Conservation (phyloP, 108 stramenopile genomes). For the Chaetoceros muelleri region DNA sequence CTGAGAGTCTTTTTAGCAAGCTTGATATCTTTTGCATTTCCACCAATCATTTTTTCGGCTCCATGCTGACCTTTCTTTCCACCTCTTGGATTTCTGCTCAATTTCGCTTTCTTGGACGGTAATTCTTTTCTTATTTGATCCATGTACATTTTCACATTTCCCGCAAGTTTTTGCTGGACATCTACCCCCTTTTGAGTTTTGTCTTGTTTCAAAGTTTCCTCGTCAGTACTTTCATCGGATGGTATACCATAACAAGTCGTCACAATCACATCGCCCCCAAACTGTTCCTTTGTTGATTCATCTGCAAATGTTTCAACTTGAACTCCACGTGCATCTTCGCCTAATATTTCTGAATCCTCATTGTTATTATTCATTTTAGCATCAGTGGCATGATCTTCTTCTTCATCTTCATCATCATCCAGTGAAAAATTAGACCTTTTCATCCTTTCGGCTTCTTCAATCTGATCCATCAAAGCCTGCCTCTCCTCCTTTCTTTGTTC, state of each 20-base stretch:
- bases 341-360: constrained; percentile 4
- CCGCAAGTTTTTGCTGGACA: constrained; percentile 49
- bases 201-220: constrained; percentile 9
- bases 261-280: constrained; percentile 70
- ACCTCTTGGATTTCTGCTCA: constrained; percentile 1
- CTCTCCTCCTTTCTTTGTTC: constrained; percentile 44
- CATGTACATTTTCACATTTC: constrained; percentile 59
- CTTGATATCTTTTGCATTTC: constrained; percentile 48
- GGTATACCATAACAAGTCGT: constrained; percentile 55
- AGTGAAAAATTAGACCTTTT: constrained; percentile 19
- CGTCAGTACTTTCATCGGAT: constrained; percentile 34
- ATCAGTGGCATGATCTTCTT: constrained; percentile 11
- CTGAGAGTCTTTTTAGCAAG: constrained; percentile 54
- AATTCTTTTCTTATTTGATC: constrained; percentile 52
- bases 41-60: constrained; percentile 73
- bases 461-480: constrained; percentile 40
- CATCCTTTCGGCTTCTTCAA: constrained; percentile 60
- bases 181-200: constrained; percentile 28
- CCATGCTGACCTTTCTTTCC: constrained; percentile 71
- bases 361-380: constrained; percentile 2
- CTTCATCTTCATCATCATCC: constrained; percentile 9
- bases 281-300: constrained; percentile 37
- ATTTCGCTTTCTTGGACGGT: constrained; percentile 40
- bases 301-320: constrained; percentile 48
- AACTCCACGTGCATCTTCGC: constrained; percentile 5